Evolutionary conservation across 2,329 filamentous ascomycete genomes (phyloP).

Genomic region (Ambrosiella beaveri): DNA sequence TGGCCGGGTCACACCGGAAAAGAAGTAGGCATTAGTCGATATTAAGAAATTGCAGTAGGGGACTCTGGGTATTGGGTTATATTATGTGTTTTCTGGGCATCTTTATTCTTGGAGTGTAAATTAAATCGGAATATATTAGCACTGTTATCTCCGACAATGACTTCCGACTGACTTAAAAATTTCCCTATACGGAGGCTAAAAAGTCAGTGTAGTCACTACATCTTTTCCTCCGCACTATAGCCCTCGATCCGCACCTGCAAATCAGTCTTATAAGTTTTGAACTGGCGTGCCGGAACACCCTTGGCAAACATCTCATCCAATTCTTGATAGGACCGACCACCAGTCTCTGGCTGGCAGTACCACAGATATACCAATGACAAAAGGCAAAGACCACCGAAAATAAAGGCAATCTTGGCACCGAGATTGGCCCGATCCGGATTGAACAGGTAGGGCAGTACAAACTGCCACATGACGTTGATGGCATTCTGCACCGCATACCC

Average conservation of each 20-base stretch:
- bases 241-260: background rate
- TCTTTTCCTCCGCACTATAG: background rate
- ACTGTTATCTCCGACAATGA: too few species aligned
- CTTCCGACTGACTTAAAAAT: too few species aligned
- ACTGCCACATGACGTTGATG: conserved; percentile 12
- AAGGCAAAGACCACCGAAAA: conserved; percentile 22
- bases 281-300: conserved; percentile 16
- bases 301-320: conserved; percentile 13
- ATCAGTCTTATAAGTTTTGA: conserved; percentile 16
- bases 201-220: background rate
- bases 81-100: too few species aligned
- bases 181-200: too few species aligned
- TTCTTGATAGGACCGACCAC: conserved; percentile 8
- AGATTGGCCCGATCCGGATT: conserved; percentile 18
- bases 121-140: too few species aligned
- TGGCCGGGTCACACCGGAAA: too few species aligned
- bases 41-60: too few species aligned
- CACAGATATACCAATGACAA: conserved; percentile 15
- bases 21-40: too few species aligned
- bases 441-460: conserved; percentile 14
- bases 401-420: conserved; percentile 20
- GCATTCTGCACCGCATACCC: conserved; percentile 20
- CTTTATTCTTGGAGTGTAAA: too few species aligned
- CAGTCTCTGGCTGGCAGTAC: conserved; percentile 9
- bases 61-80: too few species aligned